Conservation (phyloP, 2,329 filamentous ascomycete species). For the Ilyonectria sp. region DNA sequence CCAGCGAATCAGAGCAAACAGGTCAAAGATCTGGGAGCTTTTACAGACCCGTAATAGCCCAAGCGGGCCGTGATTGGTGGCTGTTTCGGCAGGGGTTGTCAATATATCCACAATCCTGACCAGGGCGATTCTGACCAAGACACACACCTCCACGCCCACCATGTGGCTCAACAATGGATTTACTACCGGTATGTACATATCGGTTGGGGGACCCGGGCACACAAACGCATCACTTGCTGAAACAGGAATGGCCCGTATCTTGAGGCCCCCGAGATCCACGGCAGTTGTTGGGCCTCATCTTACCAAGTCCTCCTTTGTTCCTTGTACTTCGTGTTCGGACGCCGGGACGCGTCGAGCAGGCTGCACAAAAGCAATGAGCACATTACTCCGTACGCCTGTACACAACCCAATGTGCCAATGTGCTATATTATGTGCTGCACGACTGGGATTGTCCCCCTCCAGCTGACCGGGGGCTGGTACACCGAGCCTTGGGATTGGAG, state of each 20-base stretch:
- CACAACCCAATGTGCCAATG: not conserved
- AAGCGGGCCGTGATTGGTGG: not conserved
- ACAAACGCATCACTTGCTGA: not conserved
- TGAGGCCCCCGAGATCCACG: not conserved
- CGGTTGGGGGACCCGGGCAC: not conserved
- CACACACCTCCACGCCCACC: not conserved
- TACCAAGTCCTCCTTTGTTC: not conserved
- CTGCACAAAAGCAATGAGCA: not conserved
- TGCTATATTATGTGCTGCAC: not conserved
- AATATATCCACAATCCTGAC: slow-evolving; percentile 6
- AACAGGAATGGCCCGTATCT: not conserved
- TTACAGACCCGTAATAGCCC: not conserved
- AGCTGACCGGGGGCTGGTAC: not conserved
- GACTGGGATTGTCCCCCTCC: not conserved
- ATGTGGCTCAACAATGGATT: slow-evolving; percentile 2
- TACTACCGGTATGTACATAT: not conserved
- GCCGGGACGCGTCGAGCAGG: not conserved
- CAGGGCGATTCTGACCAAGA: not conserved
- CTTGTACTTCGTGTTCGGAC: not conserved
- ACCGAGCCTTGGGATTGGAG: not conserved
- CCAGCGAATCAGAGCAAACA: not conserved
- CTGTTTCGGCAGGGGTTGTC: not conserved
- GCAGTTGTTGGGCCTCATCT: not conserved
- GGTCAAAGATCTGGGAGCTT: not conserved
- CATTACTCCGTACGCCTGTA: not conserved